Evolutionary conservation across 2,329 filamentous ascomycete genomes (phyloP), one percentile per base, ranked within the genome.

Genomic region (Diaporthe caulivora): DNA sequence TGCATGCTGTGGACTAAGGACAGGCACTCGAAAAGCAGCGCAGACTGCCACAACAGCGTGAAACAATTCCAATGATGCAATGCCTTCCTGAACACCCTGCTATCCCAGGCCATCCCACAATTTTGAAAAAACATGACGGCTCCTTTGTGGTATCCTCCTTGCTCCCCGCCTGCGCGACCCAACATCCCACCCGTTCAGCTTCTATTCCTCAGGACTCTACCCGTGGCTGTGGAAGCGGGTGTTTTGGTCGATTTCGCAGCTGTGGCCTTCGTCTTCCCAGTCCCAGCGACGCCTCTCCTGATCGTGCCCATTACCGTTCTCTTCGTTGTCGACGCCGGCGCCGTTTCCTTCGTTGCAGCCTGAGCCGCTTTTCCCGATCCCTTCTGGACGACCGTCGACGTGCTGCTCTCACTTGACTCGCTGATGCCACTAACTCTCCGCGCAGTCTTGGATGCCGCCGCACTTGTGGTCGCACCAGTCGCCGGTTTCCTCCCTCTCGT

Each of bases 361-460:
- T 57, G 37, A 42, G 42, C 34, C 40, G 82, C 77, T 6, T 80
- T 79, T 6, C 83, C 80, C 37, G 83, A 79, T 24, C 84, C 80
- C 80, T 90, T 92, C 81, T 88, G 88, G 55, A 92, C 86, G 29
- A 93, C 90, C 0, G 92, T 93, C 10, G 89, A 88, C 18, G 88
- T 89, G 80, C 91, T 94, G 7, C 84, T 86, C 71, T 92, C 90
- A 77, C 91, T 93, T 21, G 88, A 86, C 79, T 91, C 91, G 79
- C 91, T 93, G 72, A 85, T 86, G 76, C 84, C 87, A 78, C 92
- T 93, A 78, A 84, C 82, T 80, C 89, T 87, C 75, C 87, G 86
- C 71, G 83, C 84, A 47, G 84, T 87, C 74, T 87, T 86, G 40
- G 84, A 80, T 49, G 83, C 81, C 13, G 83, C 80, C 29, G 81